These are phyloP conservation scores for Albatrellus ellisii DNA, from an alignment of 768 basidiomycete genomes.

Conservation along the genomic window DNA sequence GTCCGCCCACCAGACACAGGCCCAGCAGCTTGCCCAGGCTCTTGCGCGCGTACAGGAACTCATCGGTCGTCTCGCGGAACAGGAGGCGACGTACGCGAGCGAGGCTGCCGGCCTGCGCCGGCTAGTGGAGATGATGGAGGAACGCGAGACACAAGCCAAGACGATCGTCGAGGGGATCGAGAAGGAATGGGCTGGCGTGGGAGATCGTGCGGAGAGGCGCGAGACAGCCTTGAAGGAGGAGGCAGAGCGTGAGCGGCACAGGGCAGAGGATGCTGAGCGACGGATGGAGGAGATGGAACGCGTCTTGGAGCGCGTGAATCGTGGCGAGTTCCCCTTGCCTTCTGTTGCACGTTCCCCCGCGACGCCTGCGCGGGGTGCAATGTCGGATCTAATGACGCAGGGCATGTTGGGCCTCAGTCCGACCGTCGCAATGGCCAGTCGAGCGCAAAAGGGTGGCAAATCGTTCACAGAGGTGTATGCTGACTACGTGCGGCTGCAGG, in stretches of 20 bases:
- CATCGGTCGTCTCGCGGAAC: constrained; percentile 67
- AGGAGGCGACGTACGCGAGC: constrained; percentile 68
- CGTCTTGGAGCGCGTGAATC: constrained; percentile 57
- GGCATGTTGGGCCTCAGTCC: constrained; percentile 68
- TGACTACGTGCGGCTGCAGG: constrained; percentile 79
- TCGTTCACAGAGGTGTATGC: constrained; percentile 92
- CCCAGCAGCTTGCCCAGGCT: constrained; percentile 66
- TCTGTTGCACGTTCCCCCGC: constrained; percentile 27
- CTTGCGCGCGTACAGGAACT: constrained; percentile 64
- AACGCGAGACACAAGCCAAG: constrained; percentile 76
- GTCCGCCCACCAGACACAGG: constrained; percentile 54
- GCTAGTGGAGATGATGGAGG: constrained; percentile 76
- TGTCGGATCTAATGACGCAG: constrained; percentile 32
- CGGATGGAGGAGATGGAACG: constrained; percentile 57
- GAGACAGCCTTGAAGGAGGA: constrained; percentile 59
- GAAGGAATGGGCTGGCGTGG: constrained; percentile 65
- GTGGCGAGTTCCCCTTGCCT: constrained; percentile 56
- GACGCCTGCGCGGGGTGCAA: constrained; percentile 30
- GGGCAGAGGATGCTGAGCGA: constrained; percentile 60
- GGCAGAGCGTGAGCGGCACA: constrained; percentile 54
- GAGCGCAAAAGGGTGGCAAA: constrained; percentile 69
- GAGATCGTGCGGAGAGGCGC: constrained; percentile 52
- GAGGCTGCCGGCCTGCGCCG: constrained; percentile 66
- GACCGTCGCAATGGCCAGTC: constrained; percentile 76
- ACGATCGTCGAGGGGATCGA: constrained; percentile 74